Evolutionary conservation across 2,329 filamentous ascomycete species (phyloP), one percentile per base, ranked within the genome.

Genomic region (Claviceps sp.): DNA sequence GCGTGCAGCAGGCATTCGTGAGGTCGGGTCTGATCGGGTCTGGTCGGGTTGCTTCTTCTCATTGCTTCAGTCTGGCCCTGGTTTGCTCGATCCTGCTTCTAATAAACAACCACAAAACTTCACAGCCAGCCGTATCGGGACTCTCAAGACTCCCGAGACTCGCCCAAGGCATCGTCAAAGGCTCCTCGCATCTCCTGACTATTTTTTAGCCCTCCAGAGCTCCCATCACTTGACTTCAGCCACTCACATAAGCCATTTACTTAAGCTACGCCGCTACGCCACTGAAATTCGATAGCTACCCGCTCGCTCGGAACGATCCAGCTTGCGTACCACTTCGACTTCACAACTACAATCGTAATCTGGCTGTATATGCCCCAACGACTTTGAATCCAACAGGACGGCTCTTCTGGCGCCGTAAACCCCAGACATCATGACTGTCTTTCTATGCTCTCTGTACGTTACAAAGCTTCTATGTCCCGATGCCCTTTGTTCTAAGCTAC

Each of bases 361-460:
- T 45, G 30, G 18, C 18, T 14, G n/a, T 20, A 14, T 24, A 3
- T 50, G 14, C n/a, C 16, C 13, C n/a, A 40, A 30, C 18, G 22
- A 7, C 13, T 16, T 13, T 18, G 34, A 40, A 47, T 41, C 2
- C 24, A 18, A 47, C 43, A 13, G 34, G n/a, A 20, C 45, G 26
- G 48, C 11, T 22, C 41, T 2, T 44, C 24, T 18, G 34, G 16
- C 22, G 46, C 22, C 16, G 37, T 42, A 38, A 18, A n/a, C 46
- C 5, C 9, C 40, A 50, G 42, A 58, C 63, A 69, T 47, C 52
- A 70, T 70, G 67, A 70, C 67, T 13, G 67, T 70, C 60, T 69
- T 70, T 55, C 61, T 70, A 51, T 68, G 65, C 56, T 69, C 67
- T 34, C 65, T 70, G 67, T 70, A 65, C 54, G 67, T 63, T 24